Conservation (phyloP, 2,329 filamentous ascomycete genomes). For the Cordyceps fumosorosea region DNA sequence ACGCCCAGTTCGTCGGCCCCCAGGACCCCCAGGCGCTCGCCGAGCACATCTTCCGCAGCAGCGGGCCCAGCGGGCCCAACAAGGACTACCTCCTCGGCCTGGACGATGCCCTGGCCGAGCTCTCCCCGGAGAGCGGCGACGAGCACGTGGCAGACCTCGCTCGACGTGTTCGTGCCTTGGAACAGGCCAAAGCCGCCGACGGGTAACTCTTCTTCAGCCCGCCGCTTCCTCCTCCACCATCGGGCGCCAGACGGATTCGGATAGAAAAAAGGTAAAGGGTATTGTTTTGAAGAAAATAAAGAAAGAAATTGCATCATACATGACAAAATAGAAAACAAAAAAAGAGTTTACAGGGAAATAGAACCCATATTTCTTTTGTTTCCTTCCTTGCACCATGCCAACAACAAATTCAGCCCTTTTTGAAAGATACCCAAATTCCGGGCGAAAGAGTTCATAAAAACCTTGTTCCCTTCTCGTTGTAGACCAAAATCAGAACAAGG, state of each 20-base stretch:
- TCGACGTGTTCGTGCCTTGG: constrained; percentile 58
- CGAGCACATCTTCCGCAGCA: constrained; percentile 68
- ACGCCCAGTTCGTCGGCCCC: constrained; percentile 83
- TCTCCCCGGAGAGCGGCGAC: constrained; percentile 74
- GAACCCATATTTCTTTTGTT: neutral
- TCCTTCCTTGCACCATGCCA: neutral
- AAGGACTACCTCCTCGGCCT: constrained; percentile 81
- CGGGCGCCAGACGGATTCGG: no score
- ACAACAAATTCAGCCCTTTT: neutral
- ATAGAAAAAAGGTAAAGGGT: neutral
- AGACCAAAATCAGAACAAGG: constrained; percentile 6
- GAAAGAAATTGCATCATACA: constrained; percentile 11
- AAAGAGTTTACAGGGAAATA: constrained; percentile 35
- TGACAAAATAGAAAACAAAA: constrained; percentile 9
- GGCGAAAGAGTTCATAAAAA: neutral
- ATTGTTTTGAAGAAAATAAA: neutral
- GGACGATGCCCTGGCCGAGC: constrained; percentile 63
- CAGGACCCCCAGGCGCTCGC: constrained; percentile 75
- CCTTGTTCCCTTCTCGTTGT: constrained; percentile 7
- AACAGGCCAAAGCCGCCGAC: constrained; percentile 15
- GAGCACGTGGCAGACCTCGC: constrained; percentile 80
- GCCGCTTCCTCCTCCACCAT: neutral
- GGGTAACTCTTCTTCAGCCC: constrained; percentile 11
- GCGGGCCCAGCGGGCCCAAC: constrained; percentile 83
- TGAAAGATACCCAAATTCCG: neutral